Percentiles rank a stretch among this genome's conserved stretches.
phyloP scores from a whole-genome alignment of 2,329 filamentous ascomycete genomes.

The Plectosphaerella sp. region DNA sequence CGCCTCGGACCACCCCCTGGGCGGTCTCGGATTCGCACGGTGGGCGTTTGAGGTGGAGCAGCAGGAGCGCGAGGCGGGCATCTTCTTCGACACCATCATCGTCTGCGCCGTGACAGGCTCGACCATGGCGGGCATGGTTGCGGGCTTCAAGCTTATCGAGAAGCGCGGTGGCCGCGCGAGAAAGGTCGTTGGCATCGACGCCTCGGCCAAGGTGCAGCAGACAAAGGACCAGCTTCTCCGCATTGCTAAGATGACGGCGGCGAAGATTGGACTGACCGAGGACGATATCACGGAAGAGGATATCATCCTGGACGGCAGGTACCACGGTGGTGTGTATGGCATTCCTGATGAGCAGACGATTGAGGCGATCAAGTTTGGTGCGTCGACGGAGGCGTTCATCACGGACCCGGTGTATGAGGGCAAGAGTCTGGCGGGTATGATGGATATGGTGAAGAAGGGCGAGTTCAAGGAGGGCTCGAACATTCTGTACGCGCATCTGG shows the following conservation, averaged over 20 bases:
- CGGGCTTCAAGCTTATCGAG: conserved; percentile 64
- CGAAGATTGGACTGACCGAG: conserved; percentile 56
- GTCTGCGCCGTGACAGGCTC: conserved; percentile 69
- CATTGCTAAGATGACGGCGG: conserved; percentile 60
- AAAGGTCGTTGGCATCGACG: conserved; percentile 31
- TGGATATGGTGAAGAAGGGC: conserved; percentile 60
- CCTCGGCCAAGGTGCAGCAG: conserved; percentile 44
- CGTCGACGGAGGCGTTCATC: conserved; percentile 65
- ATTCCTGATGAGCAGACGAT: conserved; percentile 61
- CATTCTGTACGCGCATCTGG: conserved; percentile 67
- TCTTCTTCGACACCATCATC: conserved; percentile 64
- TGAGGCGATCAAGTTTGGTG: conserved; percentile 65
- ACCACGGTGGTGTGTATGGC: conserved; percentile 65
- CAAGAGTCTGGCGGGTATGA: conserved; percentile 69
- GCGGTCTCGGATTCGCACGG: conserved; percentile 65
- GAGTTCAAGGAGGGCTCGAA: conserved; percentile 57
- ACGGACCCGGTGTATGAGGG: conserved; percentile 75
- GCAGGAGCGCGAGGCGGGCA: conserved; percentile 56
- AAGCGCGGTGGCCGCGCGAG: conserved; percentile 32
- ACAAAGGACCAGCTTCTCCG: conserved; percentile 62
- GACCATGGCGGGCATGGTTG: conserved; percentile 68
- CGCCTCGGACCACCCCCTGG: conserved; percentile 65
- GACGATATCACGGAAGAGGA: conserved; percentile 58
- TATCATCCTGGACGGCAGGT: conserved; percentile 58
- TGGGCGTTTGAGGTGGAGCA: conserved; percentile 66